Evolutionary conservation across 148 eudicot genomes (phyloP).

Genomic region (Talinum fruticosum): DNA sequence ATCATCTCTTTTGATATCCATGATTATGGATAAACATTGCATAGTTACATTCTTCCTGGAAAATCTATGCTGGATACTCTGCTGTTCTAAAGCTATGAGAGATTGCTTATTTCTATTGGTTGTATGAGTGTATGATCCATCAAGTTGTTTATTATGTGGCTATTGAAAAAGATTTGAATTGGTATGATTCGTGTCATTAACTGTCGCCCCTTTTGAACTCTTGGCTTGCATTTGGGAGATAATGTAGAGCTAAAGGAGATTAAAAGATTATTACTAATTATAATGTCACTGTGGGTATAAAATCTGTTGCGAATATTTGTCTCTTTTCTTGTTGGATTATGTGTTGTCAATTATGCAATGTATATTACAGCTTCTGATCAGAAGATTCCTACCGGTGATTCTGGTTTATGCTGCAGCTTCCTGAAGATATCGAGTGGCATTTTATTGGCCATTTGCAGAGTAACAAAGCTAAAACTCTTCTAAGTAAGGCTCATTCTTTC

Average conservation of each 20-base stretch:
- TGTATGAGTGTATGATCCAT: not conserved
- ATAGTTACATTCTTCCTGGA: not conserved
- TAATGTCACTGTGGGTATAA: not conserved
- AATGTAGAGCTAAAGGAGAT: not conserved
- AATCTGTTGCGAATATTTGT: not conserved
- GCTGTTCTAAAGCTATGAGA: not conserved
- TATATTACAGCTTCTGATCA: not conserved
- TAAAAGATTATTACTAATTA: not conserved
- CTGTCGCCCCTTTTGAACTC: not conserved
- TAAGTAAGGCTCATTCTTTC: slow-evolving; percentile 50
- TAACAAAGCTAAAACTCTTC: slow-evolving; percentile 91
- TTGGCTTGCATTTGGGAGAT: too few species aligned
- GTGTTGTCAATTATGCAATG: not conserved
- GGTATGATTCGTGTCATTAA: not conserved
- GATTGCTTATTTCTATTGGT: not conserved
- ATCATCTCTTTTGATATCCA: not conserved
- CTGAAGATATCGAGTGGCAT: slow-evolving; percentile 96
- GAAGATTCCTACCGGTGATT: slow-evolving; percentile 2
- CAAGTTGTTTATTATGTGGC: not conserved
- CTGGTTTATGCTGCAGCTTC: slow-evolving; percentile 63
- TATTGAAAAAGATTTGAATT: not conserved
- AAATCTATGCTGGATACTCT: not conserved
- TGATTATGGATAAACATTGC: not conserved
- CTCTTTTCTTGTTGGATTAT: not conserved
- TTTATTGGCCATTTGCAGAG: slow-evolving; percentile 97